Evolutionary conservation across 2,329 filamentous ascomycete genomes (phyloP).

Genomic region (Diplodia scrobiculata): DNA sequence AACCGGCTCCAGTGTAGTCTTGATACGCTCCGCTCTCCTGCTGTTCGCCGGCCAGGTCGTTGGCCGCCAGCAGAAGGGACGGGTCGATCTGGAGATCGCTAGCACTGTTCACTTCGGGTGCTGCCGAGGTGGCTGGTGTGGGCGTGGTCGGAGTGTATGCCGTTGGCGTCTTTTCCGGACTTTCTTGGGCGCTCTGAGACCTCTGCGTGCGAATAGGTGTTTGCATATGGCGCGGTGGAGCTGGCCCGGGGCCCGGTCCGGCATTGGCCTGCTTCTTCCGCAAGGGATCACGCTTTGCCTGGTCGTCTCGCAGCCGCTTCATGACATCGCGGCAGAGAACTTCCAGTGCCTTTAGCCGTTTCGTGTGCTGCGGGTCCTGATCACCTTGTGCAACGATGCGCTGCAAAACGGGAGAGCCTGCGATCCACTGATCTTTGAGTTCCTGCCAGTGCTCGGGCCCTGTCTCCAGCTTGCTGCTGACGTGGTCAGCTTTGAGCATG

Average conservation of each 20-base stretch:
- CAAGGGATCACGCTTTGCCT: conserved; percentile 57
- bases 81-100: conserved; percentile 65
- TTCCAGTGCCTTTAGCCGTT: conserved; percentile 67
- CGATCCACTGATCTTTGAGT: conserved; percentile 69
- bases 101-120: conserved; percentile 38
- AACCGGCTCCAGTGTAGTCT: neutral
- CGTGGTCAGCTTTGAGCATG: conserved; percentile 65
- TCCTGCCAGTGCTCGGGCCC: conserved; percentile 71
- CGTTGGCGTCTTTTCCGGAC: conserved; percentile 17
- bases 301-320: conserved; percentile 72
- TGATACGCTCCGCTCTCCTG: neutral
- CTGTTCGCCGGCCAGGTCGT: conserved; percentile 43
- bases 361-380: conserved; percentile 56
- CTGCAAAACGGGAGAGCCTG: conserved; percentile 58
- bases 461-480: conserved; percentile 72
- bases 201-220: conserved; percentile 4
- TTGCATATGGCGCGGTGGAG: conserved; percentile 31
- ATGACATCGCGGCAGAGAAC: conserved; percentile 73
- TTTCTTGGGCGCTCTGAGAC: conserved; percentile 2
- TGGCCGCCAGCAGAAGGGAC: conserved; percentile 61
- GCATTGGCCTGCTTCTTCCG: conserved; percentile 47
- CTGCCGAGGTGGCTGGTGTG: conserved; percentile 32
- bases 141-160: conserved; percentile 25
- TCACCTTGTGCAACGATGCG: conserved; percentile 56
- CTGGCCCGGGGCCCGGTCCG: conserved; percentile 50